These are phyloP conservation scores for Neofusicoccum ribis DNA, from an alignment of 2,329 filamentous ascomycete genomes.

Conservation along the genomic window DNA sequence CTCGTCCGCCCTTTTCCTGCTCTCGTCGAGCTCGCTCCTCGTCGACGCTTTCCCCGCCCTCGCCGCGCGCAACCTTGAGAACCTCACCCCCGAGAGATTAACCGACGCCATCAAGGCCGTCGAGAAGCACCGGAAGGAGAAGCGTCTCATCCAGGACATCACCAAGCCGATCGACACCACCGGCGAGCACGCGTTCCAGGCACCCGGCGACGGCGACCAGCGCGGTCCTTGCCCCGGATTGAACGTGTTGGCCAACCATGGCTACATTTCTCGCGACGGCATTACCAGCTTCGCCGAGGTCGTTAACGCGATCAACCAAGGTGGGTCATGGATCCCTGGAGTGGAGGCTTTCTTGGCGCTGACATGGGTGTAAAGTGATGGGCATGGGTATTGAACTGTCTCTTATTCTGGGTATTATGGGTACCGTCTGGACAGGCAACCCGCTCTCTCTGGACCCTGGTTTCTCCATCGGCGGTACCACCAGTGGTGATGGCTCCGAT, in stretches of 20 bases:
- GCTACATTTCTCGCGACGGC: constrained; percentile 30
- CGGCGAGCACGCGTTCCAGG: constrained; percentile 18
- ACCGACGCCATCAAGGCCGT: constrained; percentile 22
- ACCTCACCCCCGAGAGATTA: constrained; percentile 22
- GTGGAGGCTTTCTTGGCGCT: background rate
- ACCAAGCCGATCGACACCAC: constrained; percentile 13
- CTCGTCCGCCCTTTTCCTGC: constrained; percentile 19
- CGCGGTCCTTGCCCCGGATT: constrained; percentile 36
- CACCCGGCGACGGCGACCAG: constrained; percentile 21
- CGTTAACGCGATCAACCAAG: constrained; percentile 8
- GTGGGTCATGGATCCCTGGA: background rate
- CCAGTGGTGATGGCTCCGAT: constrained; percentile 32
- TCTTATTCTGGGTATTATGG: constrained; percentile 35
- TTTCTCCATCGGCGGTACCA: constrained; percentile 25
- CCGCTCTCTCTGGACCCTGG: constrained; percentile 51
- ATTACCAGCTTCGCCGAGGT: constrained; percentile 17
- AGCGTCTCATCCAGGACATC: constrained; percentile 18
- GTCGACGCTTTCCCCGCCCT: constrained; percentile 22
- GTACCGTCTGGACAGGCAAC: constrained; percentile 42
- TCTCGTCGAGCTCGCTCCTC: constrained; percentile 19
- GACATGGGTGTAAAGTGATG: constrained; percentile 22
- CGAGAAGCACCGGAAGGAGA: constrained; percentile 22
- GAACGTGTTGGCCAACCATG: constrained; percentile 38
- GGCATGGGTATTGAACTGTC: constrained; percentile 31
- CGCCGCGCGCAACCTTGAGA: constrained; percentile 12